phyloP scores from a whole-genome alignment of 2,329 filamentous ascomycete species.

The Fusarium redolens region DNA sequence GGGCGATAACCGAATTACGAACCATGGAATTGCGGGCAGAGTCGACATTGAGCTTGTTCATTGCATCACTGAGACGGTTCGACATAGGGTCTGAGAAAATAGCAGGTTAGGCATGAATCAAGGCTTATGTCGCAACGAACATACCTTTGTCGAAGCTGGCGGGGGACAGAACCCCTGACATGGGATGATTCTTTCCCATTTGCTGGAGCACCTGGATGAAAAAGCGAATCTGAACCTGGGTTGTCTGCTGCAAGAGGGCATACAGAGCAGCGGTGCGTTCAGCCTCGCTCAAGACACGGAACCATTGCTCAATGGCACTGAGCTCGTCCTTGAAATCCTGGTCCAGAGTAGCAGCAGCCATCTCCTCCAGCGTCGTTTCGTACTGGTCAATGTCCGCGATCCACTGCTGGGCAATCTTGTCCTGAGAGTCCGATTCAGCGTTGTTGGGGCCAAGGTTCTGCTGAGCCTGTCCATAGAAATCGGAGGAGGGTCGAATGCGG shows the following conservation, averaged over 20 bases:
- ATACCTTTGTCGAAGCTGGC: conserved; percentile 96
- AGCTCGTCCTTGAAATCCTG: conserved; percentile 99
- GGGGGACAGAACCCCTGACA: conserved; percentile 94
- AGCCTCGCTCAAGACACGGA: conserved; percentile 94
- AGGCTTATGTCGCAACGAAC: conserved; percentile 32
- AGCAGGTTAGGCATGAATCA: conserved; percentile 23
- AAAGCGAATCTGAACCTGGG: conserved; percentile 98
- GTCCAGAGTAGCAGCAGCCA: conserved; percentile 97
- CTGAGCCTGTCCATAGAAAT: conserved; percentile 87
- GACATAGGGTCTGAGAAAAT: conserved; percentile 86
- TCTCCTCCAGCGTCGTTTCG: conserved; percentile 97
- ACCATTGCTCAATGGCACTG: conserved; percentile 99
- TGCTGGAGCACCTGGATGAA: conserved; percentile 99
- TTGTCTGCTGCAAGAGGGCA: conserved; percentile 95
- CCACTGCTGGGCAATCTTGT: conserved; percentile 97
- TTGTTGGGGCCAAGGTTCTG: conserved; percentile 74
- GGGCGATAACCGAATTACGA: conserved; percentile 77
- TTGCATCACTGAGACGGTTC: conserved; percentile 92
- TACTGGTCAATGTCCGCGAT: conserved; percentile 99
- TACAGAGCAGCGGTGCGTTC: conserved; percentile 96
- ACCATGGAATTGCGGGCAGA: conserved; percentile 87
- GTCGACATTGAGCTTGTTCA: conserved; percentile 93
- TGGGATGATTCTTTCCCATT: conserved; percentile 98
- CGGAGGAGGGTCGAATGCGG: conserved; percentile 92
- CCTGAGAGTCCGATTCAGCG: conserved; percentile 82